phyloP scores from a whole-genome alignment of 352 stramenopile species.

The Phytopythium litorale region DNA sequence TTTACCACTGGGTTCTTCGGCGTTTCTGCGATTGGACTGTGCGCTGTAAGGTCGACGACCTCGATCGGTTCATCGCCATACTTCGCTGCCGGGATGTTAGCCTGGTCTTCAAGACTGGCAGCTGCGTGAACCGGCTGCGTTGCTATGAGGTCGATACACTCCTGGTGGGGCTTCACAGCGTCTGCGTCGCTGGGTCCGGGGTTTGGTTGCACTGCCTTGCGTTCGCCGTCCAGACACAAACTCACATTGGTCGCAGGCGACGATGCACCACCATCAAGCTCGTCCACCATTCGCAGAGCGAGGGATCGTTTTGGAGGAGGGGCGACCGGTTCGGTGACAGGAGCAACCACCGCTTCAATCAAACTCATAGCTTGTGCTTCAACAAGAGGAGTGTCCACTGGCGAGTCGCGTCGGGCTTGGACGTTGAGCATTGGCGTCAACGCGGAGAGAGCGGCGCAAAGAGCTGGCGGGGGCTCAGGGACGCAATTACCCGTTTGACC shows the following conservation, averaged over 20 bases:
- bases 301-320: neutral
- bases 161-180: neutral
- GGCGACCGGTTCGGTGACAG: neutral
- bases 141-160: neutral
- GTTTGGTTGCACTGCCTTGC: neutral
- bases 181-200: neutral
- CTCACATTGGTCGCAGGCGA: neutral
- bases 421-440: neutral
- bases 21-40: neutral
- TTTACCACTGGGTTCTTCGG: neutral
- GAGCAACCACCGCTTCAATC: neutral
- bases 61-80: neutral
- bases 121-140: neutral
- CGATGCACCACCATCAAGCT: neutral
- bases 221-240: neutral
- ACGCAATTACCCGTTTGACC: constrained; percentile 26
- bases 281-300: neutral
- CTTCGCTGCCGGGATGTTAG: neutral
- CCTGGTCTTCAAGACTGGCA: neutral
- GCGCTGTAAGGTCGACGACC: neutral
- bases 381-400: neutral
- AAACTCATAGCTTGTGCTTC: neutral
- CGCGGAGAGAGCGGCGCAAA: neutral
- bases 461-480: constrained; percentile 14
- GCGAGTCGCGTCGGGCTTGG: neutral